Evolutionary conservation across 495 filamentous ascomycete genomes (phyloP), one percentile per base, ranked within the genome.

Genomic region (Filosporella fistucella): DNA sequence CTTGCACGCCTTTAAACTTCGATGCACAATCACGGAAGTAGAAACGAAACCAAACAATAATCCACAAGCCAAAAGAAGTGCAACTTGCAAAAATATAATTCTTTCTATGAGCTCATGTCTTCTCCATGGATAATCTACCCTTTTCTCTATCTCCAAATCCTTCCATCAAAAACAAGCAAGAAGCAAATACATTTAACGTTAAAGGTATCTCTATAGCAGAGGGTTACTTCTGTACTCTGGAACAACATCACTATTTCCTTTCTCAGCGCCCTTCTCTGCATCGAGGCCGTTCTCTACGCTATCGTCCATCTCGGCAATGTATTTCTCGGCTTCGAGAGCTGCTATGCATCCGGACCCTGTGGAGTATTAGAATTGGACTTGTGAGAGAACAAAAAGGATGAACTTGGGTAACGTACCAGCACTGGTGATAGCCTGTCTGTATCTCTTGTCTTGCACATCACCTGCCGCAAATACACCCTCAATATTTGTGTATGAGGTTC

Each of bases 361-460:
- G 13, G 21, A 25, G 23, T 35, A 16, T 44, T 26, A 63, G 78
- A 59, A 75, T 71, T 23, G 54, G 11, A 44, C 26, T 12, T 18
- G 21, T 5, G 20, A 32, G 44, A 38, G 6, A n/a, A 22, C 6
- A 37, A 11, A n/a, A 10, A 4, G 16, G 12, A n/a, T 13, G 23
- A 24, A 36, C 23, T 22, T 13, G 28, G 28, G 21, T 17, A 36
- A 77, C 84, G 57, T 81, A 91, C 91, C 91, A 59, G 93, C 93
- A 74, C 89, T 95, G 42, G 93, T 98, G 58, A 98, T 91, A 45
- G 93, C 93, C 71, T 98, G 93, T 62, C 94, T 78, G 67, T 99
- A 99, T 58, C 85, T 82, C 80, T 96, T 97, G 63, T 99, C 94
- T 72, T 97, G 94, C 16, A 99, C 93, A 62, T 99, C 93, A 41